These are phyloP conservation scores for Amanita pseudoporphyria DNA, from an alignment of 768 basidiomycete species.

Conservation along the genomic window DNA sequence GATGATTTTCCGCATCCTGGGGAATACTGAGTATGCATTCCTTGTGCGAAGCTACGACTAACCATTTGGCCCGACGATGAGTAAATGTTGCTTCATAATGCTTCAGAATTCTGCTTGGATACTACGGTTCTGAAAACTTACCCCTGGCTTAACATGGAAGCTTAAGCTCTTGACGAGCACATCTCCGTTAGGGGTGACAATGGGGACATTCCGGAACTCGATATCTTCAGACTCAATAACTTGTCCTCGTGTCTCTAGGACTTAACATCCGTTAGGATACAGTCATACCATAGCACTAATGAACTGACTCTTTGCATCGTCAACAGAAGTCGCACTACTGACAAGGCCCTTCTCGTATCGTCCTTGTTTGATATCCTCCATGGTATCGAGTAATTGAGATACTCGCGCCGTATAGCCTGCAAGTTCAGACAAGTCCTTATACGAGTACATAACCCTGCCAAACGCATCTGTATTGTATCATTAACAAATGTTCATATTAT, in stretches of 20 bases:
- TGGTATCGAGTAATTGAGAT: slow-evolving; percentile 79
- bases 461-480: slow-evolving; percentile 62
- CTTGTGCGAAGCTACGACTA: slow-evolving; percentile 5
- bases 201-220: slow-evolving; percentile 86
- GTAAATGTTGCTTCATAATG: slow-evolving; percentile 65
- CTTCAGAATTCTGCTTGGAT: neutral
- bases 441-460: slow-evolving; percentile 93
- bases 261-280: slow-evolving; percentile 25
- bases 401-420: slow-evolving; percentile 95
- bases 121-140: slow-evolving; percentile 23
- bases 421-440: slow-evolving; percentile 92
- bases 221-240: slow-evolving; percentile 85
- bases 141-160: slow-evolving; percentile 85
- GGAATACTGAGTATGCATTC: neutral
- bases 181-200: slow-evolving; percentile 95
- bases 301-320: slow-evolving; percentile 63
- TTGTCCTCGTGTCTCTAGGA: slow-evolving; percentile 69
- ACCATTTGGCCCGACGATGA: slow-evolving; percentile 95
- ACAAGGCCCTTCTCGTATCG: slow-evolving; percentile 86
- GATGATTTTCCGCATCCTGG: slow-evolving; percentile 82
- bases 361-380: slow-evolving; percentile 76
- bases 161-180: slow-evolving; percentile 76
- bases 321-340: slow-evolving; percentile 59
- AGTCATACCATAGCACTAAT: neutral
- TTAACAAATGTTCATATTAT: slow-evolving; percentile 1